Evolutionary conservation across 495 filamentous ascomycete species (phyloP).

Genomic region (Terfezia claveryi): DNA sequence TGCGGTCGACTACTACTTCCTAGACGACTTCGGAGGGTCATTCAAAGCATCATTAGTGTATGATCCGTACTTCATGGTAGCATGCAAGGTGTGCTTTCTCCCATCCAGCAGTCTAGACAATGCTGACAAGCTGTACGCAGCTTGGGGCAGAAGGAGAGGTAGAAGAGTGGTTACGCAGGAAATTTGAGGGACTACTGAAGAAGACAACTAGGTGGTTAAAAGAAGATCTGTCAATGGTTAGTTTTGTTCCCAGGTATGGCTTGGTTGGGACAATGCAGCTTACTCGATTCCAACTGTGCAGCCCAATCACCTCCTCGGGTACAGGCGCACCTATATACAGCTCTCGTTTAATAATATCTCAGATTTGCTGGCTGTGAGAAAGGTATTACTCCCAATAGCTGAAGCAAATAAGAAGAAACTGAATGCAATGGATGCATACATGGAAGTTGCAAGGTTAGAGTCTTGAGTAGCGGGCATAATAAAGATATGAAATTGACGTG

Average conservation of each 20-base stretch:
- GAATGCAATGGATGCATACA: slow-evolving; percentile 94
- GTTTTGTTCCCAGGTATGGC: not conserved
- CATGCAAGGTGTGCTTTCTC: slow-evolving; percentile 49
- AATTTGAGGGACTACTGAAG: slow-evolving; percentile 63
- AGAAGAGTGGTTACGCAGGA: slow-evolving; percentile 79
- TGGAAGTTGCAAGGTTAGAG: slow-evolving; percentile 71
- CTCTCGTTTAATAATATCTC: slow-evolving; percentile 68
- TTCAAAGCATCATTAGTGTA: slow-evolving; percentile 96
- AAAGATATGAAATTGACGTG: slow-evolving; percentile 12
- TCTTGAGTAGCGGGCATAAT: not conserved
- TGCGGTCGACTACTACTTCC: slow-evolving; percentile 90
- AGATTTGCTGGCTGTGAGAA: slow-evolving; percentile 64
- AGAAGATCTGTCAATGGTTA: slow-evolving; percentile 66
- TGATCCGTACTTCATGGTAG: slow-evolving; percentile 89
- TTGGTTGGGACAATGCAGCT: not conserved
- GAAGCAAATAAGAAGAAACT: slow-evolving; percentile 91
- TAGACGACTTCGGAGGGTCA: slow-evolving; percentile 74
- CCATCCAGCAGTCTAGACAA: not conserved
- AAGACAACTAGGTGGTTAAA: slow-evolving; percentile 55
- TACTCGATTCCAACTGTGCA: not conserved
- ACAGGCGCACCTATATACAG: slow-evolving; percentile 66
- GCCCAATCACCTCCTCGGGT: slow-evolving; percentile 86
- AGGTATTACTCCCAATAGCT: slow-evolving; percentile 66
- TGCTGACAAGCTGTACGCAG: slow-evolving; percentile 5
- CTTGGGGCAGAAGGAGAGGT: slow-evolving; percentile 54